Base-by-base conservation (phyloP, 1,139 yeast species). In the Nematodospora anomalae region DNA sequence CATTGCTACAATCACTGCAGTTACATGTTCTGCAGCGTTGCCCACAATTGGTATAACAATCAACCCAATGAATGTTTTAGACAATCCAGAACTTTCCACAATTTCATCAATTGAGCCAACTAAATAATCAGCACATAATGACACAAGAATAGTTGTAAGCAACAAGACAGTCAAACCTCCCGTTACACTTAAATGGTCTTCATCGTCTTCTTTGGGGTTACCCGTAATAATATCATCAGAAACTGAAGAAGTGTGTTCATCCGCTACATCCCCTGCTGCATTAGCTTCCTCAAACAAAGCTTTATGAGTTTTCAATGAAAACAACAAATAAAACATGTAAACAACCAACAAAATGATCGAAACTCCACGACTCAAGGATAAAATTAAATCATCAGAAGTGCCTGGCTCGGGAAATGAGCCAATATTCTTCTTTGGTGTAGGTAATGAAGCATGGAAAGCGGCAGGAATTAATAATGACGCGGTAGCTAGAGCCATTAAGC, bases 1-100 rank as follows among this genome's bases (percentile, higher is more conserved):
- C 77, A 83, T 79, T 20, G 98, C 97, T 33, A 92, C 97, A 45
- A 88, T 76, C 32, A 92, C 84, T 2, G 97, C 96, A 12, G 97
- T 92, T 33, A 87, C 97, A 60, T 92, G 98, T 63, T 92, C 98
- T 10, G 98, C 97, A 2, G 98, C 98, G 54, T 92, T 92, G 41
- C 98, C 98, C 21, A 92, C 97, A 46, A 94, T 90, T 33, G 98
- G 98, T 45, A 92, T 82, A 33, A 92, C 80, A 51, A 92, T 84
- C 49, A 92, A 72, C 60, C 98, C 98, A 51, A 92, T 88, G 55
- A 92, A 92, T 0, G 97, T 90, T 72, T 90, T 92, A 34, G 96
- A 85, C 45, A 92, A 71, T 3, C 96, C 96, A 3, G 95, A 79
- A 28, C 79, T 66, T 44, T 71, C 85, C 27, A 92, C 98, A 46